Evolutionary conservation across 495 filamentous ascomycete genomes (phyloP), one percentile per base, ranked within the genome.

Genomic region (Hypoxylon perforatum): DNA sequence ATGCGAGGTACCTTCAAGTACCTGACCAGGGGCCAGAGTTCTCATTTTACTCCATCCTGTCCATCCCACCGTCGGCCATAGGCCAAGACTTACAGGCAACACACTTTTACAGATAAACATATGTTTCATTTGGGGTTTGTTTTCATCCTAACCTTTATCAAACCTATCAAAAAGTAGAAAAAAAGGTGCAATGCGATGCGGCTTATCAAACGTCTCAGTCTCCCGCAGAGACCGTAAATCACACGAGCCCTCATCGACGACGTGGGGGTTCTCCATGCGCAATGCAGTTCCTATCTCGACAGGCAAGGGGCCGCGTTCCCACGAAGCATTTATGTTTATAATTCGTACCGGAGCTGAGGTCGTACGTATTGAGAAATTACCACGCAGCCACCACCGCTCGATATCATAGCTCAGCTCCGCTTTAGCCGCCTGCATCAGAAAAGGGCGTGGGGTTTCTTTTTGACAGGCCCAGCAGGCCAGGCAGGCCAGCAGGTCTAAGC

Each of bases 1-100:
- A 65, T 57, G 45, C 61, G 57, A 65, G 50, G 66, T 69, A 69
- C 66, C 66, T 65, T 41, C 39, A 61, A 64, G 66, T 69, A 69
- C 66, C 52, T 56, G 56, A 61, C 66, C 57, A 49, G 66, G 66
- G 61, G 22, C 15, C 18, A 41, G 39, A 48, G 44, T 54, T 68
- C 54, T 68, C 58, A 68, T 68, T 68, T 68, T 68, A 68, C 48
- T 61, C 28, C 41, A 41, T 57, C 48, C 54, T 55, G 63, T 61
- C 28, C 41, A 41, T 57, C 48, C 54, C 62, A 68, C 65, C 59
- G 63, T 63, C 65, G 59, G 65, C 59, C 59, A 55, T 57, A 59
- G 63, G 58, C 65, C 54, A 63, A 63, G 59, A 50, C 25, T 28
- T 28, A 28, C 25, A 28, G 30, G 3, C 44, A n/a, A n/a, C n/a